Evolutionary conservation across 2,329 filamentous ascomycete species (phyloP), one percentile per base, ranked within the genome.

Genomic region (Cryphonectria radicalis): DNA sequence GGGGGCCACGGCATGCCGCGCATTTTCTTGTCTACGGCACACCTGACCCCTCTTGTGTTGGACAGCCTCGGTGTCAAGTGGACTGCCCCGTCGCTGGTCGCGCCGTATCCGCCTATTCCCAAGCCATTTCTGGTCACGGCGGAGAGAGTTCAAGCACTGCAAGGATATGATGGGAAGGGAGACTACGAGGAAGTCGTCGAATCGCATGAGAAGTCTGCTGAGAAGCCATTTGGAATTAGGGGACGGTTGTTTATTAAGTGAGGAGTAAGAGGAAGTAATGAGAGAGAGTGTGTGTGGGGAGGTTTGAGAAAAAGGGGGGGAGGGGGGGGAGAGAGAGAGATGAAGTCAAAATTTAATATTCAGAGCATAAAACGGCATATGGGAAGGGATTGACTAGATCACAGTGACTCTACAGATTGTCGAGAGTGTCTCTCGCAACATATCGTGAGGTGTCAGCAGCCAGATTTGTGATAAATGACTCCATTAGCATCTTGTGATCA

Each of bases 1-100:
- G 73, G 70, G 14, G 77, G 77, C 7, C 77, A 78, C 46, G 77
- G 78, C 35, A 80, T 80, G 78, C 77, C 78, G 32, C 77, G 78
- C 1, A 78, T 79, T 63, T 72, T 80, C 1, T 74, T 78, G 35
- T 77, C 77, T 1, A 74, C 77, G 0, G 77, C 78, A 1, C 74
- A 78, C 42, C 74, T 79, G 22, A 73, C 74, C 4, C 77, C 76
- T 7, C 70, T 76, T 5, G 67, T 80, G 3, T 64, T 79, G 11
- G 66, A 74, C 7, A 74, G 73, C 5, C 66, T 80, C 17, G 66
- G 71, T 13, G 35, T 75, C 55, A 68, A 76, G 14, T 72, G 76
- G 65, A 75, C 62, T 6, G 57, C 74, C 53, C 78, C 77, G 0
- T 63, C 67, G 14, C 40, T 73, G 17, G 70, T 76, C 22, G 74